Base-by-base conservation (phyloP, 148 eudicot genomes). In the Drosera capensis region DNA sequence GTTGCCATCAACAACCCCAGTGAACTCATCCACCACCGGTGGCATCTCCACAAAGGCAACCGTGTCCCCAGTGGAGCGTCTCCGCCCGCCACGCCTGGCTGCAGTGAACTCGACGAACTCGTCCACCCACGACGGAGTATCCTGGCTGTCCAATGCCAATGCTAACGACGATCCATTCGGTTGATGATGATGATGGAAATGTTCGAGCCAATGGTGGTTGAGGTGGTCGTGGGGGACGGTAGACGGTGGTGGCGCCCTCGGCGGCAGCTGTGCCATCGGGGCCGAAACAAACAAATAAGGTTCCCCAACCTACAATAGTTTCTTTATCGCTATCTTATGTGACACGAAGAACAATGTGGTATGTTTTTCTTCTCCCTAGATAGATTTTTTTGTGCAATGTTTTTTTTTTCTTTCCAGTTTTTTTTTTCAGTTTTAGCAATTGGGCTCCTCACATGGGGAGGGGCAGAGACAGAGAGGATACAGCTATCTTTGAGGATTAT, bases 21-120 rank as follows among this genome's bases (percentile, higher is more conserved):
- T 40, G 51, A 46, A 0, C 71, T 49, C 8, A 51, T 22, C 11
- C 56, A 46, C 15, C 46, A 35, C 5, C 50, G 49, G 38, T 2
- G n/a, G 2, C 9, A 2, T 11, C 2, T 34, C 60, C 56, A 74
- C 86, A 1, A 71, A 78, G 5, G 96, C 88, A 30, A 74, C 65
- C 8, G 94, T 79, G 62, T 79, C 94, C 55, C 94, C 71, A 0
- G 64, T 46, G 2, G 94, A 64, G 41, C 80, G 43, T 18, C 90
- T 58, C 65, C 77, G 94, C 49, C 72, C 58, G 18, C 78, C 78
- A 0, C 94, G 78, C 29, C 69, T 75, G 17, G 68, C 56, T 0
- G 83, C 60, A 4, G 94, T 72, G 60, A 82, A 82, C 54, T 80
- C 82, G 20, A 74, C 68, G 59, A 87, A 87, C 23, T 87, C 94